Conservation (phyloP, 805 yeast species). For the Kregervanrija fluxuum region DNA sequence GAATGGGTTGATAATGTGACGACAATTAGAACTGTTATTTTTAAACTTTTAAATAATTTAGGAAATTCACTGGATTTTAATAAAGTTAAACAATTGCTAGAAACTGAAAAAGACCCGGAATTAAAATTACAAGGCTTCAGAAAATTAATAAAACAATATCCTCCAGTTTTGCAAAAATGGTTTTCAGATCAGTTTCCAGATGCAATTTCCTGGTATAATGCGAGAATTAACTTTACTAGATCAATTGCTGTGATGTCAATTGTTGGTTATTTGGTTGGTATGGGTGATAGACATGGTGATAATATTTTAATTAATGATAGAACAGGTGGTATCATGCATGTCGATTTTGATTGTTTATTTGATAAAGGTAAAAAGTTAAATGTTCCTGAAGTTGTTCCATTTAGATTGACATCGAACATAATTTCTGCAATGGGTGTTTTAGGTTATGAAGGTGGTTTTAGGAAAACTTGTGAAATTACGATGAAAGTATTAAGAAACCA, state of each 20-base stretch:
- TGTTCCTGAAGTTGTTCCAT: constrained; percentile 92
- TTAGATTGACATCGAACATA: constrained; percentile 81
- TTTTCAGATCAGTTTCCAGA: constrained; percentile 84
- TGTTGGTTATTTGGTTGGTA: constrained; percentile 88
- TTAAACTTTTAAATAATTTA: constrained; percentile 6
- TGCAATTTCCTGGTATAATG: constrained; percentile 79
- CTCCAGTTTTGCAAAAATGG: constrained; percentile 82
- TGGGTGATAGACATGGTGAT: constrained; percentile 96
- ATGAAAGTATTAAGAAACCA: constrained; percentile 63
- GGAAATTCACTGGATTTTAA: constrained; percentile 7
- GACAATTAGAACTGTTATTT: constrained; percentile 60
- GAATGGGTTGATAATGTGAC: constrained; percentile 80
- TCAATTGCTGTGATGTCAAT: constrained; percentile 95
- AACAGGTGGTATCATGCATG: constrained; percentile 80
- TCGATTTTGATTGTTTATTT: constrained; percentile 93
- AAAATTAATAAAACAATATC: constrained; percentile 30
- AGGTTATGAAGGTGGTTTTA: constrained; percentile 85
- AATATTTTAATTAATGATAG: constrained; percentile 68
- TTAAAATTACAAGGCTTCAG: constrained; percentile 32
- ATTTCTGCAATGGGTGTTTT: constrained; percentile 81
- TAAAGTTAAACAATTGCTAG: constrained; percentile 19
- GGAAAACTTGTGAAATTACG: constrained; percentile 81
- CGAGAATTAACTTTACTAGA: constrained; percentile 66
- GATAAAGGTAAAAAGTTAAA: constrained; percentile 70
- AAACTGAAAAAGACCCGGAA: constrained; percentile 13